These are phyloP conservation scores for Colletotrichum musicola DNA, from an alignment of 2,329 filamentous ascomycete genomes.

Conservation along the genomic window DNA sequence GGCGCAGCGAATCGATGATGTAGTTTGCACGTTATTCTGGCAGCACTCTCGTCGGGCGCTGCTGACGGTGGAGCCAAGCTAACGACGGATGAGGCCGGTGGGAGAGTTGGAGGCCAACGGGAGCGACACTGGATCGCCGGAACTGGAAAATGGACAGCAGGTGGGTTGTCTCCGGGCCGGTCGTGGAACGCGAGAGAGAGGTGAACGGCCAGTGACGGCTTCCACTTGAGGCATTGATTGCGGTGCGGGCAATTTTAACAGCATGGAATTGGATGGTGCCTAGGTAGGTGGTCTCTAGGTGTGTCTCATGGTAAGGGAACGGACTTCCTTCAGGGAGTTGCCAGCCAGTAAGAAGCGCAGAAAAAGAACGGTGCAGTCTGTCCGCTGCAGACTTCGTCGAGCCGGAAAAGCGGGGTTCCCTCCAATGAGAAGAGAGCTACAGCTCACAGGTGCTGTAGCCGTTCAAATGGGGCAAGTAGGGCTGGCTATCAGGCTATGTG, in stretches of 20 bases:
- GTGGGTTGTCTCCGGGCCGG: no score
- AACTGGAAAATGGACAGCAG: no score
- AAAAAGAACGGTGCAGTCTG: no score
- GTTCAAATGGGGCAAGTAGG: background rate
- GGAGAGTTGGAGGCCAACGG: background rate
- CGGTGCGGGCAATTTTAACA: background rate
- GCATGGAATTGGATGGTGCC: no score
- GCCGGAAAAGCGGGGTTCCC: constrained; percentile 9
- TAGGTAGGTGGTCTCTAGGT: no score
- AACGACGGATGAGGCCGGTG: background rate
- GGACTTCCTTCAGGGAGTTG: no score
- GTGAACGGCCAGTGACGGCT: background rate
- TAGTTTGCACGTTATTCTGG: background rate
- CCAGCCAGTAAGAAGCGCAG: background rate
- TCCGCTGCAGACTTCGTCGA: no score
- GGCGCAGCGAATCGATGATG: constrained; percentile 19
- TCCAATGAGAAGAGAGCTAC: background rate
- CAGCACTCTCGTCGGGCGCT: constrained; percentile 12
- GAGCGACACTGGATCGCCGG: no score
- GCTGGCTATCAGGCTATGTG: background rate
- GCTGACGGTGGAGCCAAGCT: background rate
- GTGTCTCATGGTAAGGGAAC: no score
- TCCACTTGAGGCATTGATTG: constrained; percentile 8
- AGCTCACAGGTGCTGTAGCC: background rate
- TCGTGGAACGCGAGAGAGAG: background rate